phyloP scores from a whole-genome alignment of 2,329 filamentous ascomycete species.

The Epichloe gansuensis region DNA sequence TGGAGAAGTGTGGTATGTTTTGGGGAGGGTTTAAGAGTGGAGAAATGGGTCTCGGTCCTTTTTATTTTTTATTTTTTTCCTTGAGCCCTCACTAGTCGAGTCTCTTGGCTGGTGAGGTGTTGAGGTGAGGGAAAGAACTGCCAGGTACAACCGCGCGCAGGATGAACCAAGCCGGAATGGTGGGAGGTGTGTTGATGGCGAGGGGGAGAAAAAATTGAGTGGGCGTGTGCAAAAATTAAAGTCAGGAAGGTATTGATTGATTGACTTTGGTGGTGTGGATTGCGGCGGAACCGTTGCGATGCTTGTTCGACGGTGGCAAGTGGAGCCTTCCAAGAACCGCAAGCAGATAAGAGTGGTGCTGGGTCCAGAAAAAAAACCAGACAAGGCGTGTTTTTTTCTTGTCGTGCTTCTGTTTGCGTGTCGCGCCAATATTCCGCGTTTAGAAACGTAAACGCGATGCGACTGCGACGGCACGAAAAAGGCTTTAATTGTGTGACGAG shows the following conservation, averaged over 20 bases:
- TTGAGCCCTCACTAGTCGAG: slow-evolving; percentile 2
- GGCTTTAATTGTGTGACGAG: slow-evolving; percentile 3
- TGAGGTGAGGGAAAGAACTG: slow-evolving; percentile 8
- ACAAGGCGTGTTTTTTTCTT: slow-evolving; percentile 9
- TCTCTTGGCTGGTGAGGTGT: slow-evolving; percentile 10
- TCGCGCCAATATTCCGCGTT: slow-evolving; percentile 6
- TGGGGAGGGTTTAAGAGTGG: slow-evolving; percentile 33
- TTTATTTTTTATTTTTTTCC: slow-evolving; percentile 22
- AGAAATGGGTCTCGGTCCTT: slow-evolving; percentile 31
- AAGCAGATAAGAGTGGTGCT: slow-evolving; percentile 13
- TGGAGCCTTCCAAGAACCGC: slow-evolving; percentile 14
- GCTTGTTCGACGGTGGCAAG: slow-evolving; percentile 13
- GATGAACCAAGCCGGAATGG: slow-evolving; percentile 14
- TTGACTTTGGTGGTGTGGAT: slow-evolving; percentile 8
- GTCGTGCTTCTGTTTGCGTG: slow-evolving; percentile 8
- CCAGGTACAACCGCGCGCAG: slow-evolving; percentile 12
- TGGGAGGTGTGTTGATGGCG: slow-evolving; percentile 12
- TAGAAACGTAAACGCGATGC: slow-evolving; percentile 9
- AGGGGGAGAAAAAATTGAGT: slow-evolving; percentile 3
- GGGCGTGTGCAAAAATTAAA: slow-evolving; percentile 2
- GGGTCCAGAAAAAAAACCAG: slow-evolving; percentile 11
- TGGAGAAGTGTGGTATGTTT: slow-evolving; percentile 27
- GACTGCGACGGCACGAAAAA: slow-evolving; percentile 5
- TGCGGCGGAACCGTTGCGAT: slow-evolving; percentile 12
- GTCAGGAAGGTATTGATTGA: slow-evolving; percentile 3